Evolutionary conservation across 768 basidiomycete genomes (phyloP), one percentile per base, ranked within the genome.

Genomic region (Gloeopeniophorella convolvens): DNA sequence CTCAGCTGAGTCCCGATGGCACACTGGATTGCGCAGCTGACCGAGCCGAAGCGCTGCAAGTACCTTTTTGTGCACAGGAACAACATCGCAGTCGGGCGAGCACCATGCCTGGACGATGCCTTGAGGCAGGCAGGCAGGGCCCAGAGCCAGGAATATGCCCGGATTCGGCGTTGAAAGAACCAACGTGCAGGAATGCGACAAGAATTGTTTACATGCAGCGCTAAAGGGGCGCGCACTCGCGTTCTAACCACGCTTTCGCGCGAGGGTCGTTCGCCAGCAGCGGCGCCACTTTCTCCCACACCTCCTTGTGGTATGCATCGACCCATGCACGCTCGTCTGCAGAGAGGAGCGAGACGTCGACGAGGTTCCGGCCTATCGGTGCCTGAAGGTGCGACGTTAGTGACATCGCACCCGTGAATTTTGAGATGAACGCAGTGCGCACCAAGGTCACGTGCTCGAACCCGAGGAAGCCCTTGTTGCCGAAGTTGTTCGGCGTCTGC

Each of bases 381-480:
- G 81, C 89, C 85, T 74, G 26, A 40, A 35, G 20, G 36, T 16
- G 44, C 8, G 49, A 46, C 34, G 60, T 44, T n/a, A 32, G 3
- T n/a, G 21, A 13, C 26, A 9, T 3, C 2, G 3, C 9, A 11
- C 9, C 3, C 31, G 31, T 15, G 21, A 34, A 26, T 45, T 7
- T 24, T n/a, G 30, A 42, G 20, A 30, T 36, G 27, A 33, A 26
- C 7, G 66, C 83, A 41, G n/a, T n/a, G n/a, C n/a, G n/a, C 41
- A 93, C 94, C 78, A 95, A 79, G 0, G 94, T 97, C 49, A 98
- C 73, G 48, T 77, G 72, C 66, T 97, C 95, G 54, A 95, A 87
- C 2, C 81, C 76, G 26, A 96, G 75, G 66, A 82, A 98, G 1
- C 85, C 89, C 57, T 85, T 85, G 16, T 80, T 79, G 1, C 89